These are phyloP conservation scores for Polychytrium aggregatum DNA, from an alignment of 192 early-diverging fungal species.

Conservation along the genomic window DNA sequence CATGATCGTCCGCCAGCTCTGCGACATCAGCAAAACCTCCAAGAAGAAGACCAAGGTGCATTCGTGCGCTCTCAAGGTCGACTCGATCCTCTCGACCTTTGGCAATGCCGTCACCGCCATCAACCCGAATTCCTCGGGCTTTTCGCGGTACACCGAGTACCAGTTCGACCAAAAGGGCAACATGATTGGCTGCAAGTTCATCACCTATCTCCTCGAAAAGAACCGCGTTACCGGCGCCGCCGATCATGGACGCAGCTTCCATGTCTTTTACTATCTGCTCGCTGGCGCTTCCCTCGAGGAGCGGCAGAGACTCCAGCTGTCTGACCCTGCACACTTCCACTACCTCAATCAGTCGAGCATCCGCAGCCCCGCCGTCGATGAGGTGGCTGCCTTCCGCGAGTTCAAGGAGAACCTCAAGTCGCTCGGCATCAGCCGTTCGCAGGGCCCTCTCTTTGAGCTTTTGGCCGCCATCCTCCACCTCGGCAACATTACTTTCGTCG, in stretches of 20 bases:
- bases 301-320: constrained; percentile 57
- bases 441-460: constrained; percentile 66
- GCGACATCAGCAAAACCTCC: constrained; percentile 59
- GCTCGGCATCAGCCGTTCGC: constrained; percentile 46
- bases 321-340: constrained; percentile 47
- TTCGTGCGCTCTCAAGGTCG: constrained; percentile 53
- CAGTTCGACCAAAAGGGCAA: constrained; percentile 79
- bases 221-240: constrained; percentile 48
- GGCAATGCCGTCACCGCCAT: constrained; percentile 53
- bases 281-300: constrained; percentile 68
- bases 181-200: constrained; percentile 65
- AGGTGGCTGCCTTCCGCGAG: constrained; percentile 6
- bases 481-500: constrained; percentile 81
- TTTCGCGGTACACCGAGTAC: constrained; percentile 66
- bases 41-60: constrained; percentile 66
- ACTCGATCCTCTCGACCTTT: constrained; percentile 64
- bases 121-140: constrained; percentile 58
- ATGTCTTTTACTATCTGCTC: constrained; percentile 84
- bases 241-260: constrained; percentile 74
- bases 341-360: constrained; percentile 26
- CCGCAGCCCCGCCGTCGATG: not conserved
- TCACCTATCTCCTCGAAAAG: constrained; percentile 84
- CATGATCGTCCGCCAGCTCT: constrained; percentile 62
- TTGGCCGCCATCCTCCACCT: constrained; percentile 83
- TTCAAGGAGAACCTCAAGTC: constrained; percentile 29